Evolutionary conservation across 768 basidiomycete genomes (phyloP), one percentile per base, ranked within the genome.

Genomic region (Podaxis sp.): DNA sequence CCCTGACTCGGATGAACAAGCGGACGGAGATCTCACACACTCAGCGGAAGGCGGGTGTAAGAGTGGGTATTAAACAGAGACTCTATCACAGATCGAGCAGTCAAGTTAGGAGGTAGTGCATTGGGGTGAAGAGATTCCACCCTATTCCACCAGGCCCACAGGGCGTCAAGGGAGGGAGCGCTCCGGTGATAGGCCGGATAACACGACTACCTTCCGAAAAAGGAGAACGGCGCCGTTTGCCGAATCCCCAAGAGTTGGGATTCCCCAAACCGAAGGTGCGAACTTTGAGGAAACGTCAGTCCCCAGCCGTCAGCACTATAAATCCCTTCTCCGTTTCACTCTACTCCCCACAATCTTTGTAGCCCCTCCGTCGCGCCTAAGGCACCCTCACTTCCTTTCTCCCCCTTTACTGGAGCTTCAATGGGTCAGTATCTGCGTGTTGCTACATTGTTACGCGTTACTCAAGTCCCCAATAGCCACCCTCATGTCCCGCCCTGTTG

Each of bases 401-500:
- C 24, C 10, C 13, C 7, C 17, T 37, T 17, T 30, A 5, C 46
- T 40, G 37, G 17, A 57, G 33, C 10, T 28, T 10, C 15, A 48
- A 65, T 65, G 64, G 64, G 64, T 65, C 7, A 51, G 64, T 58
- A 4, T 44, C 22, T 17, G 11, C 6, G 12, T 15, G 17, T 54
- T 52, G 30, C 17, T 55, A 13, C 30, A 8, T 22, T 57, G 8
- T 26, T 20, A 1, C 52, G 4, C 30, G 28, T 20, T 40, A 46
- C 57, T 64, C 11, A 64, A 37, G 17, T 51, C 56, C 62, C 62
- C 69, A 67, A 65, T 69, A 73, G 66, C 69, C 60, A 60, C 65
- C 48, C 20, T 66, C 30, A 73, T 84, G 68, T 77, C 84, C 33
- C 78, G 81, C 66, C 84, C 85, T 49, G 69, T 78, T 65, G 78